Base-by-base conservation (phyloP, 164 flowering plant species). In the Vitis rupestris region DNA sequence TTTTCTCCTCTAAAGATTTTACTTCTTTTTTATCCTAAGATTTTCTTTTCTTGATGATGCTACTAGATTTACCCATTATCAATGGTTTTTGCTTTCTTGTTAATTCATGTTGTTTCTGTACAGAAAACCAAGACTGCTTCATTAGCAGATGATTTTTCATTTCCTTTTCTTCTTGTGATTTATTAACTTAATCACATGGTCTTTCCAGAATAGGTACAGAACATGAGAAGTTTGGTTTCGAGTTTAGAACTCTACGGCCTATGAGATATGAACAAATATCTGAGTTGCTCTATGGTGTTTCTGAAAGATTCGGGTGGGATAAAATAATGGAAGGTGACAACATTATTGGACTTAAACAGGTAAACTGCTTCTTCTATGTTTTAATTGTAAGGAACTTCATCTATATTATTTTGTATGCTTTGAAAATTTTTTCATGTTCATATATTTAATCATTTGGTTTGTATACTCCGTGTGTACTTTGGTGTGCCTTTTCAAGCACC, bases 231-330 rank as follows among this genome's bases (percentile, higher is more conserved):
- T 96, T 96, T 78, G 99, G 99, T 64, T 96, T 96, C 82, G 93
- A 96, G 75, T 52, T 84, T 69, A 82, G 63, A 67, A 86, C 88
- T 65, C 75, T 92, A 69, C 82, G 86, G 5, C 98, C 99, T 10
- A 80, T 96, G 81, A 90, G 77, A 53, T 92, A 93, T 81, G 94
- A 89, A 51, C 98, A 93, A 78, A 93, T 96, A 76, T 83, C 94
- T 10, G 88, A 89, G 68, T 79, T 96, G 85, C 98, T 96, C 9
- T 71, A 91, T 79, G 85, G 95, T 55, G 86, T 96, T 72, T 81
- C 98, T 19, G 99, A 93, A 83, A 88, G 99, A 81, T 96, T 96
- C 80, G 95, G 93, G 62, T 96, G 99, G 99, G 99, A 93, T 15
- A 96, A 89, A 84, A 52, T 93, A 69, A 85, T 96, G 94, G 99